Conservation (phyloP, 2,329 filamentous ascomycete species). For the Tolypocladium amazonense region DNA sequence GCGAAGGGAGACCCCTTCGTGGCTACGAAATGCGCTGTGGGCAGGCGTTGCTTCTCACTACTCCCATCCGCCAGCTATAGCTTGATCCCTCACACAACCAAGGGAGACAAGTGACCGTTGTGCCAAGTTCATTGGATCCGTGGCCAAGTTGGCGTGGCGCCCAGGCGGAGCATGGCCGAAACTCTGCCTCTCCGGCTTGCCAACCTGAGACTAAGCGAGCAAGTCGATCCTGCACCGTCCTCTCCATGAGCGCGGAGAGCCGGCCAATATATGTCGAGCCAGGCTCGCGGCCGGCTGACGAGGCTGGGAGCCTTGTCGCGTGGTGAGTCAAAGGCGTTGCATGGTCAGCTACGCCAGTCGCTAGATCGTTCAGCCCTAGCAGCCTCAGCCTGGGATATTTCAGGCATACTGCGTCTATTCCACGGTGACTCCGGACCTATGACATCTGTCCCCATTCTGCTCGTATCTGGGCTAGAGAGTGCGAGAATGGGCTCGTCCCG, state of each 20-base stretch:
- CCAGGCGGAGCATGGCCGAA: background rate
- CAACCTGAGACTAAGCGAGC: background rate
- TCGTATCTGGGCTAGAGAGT: background rate
- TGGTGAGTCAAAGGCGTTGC: background rate
- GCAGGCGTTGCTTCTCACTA: background rate
- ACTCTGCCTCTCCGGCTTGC: background rate
- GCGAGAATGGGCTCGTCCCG: background rate
- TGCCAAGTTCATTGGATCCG: background rate
- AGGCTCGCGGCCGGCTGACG: background rate
- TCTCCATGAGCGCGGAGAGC: background rate
- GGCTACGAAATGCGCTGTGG: background rate
- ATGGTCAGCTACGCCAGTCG: background rate
- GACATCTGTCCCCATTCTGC: background rate
- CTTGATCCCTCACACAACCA: background rate
- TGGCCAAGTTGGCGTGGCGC: background rate
- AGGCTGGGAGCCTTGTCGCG: background rate
- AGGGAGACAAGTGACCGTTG: background rate
- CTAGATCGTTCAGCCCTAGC: background rate
- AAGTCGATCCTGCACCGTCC: no score
- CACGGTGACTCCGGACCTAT: background rate
- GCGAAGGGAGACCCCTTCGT: no score
- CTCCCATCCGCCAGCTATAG: background rate
- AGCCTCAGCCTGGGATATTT: background rate
- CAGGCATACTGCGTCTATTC: background rate
- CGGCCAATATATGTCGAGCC: background rate